Evolutionary conservation across 208 protist species (phyloP), one percentile per base, ranked within the genome.

Genomic region (Leishmania tarentolae): DNA sequence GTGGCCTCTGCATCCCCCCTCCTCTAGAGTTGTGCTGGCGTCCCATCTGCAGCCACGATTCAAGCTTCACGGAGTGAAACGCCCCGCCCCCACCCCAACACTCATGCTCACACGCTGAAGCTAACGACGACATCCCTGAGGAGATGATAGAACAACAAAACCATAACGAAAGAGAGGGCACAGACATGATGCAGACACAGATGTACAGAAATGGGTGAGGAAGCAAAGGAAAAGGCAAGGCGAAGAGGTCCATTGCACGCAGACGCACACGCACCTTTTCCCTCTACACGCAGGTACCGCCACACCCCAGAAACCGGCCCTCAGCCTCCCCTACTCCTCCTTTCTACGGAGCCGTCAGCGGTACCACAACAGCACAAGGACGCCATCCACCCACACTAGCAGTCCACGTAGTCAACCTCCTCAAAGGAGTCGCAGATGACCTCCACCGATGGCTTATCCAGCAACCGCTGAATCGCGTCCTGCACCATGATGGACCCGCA

Each of bases 361-460:
- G 50, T 4, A 40, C 71, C 19, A 15, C 13, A 11, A 71, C 65
- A 63, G 15, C 24, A 46, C 65, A 71, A 17, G n/a, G 1, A 47
- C 63, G n/a, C 1, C n/a, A 46, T 35, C 31, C 42, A 52, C n/a
- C 11, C 46, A 37, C 65, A 17, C 73, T 76, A 86, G 61, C 73
- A 86, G 35, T 86, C 88, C 71, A 82, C 46, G 63, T 85, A 90
- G 56, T 90, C 85, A n/a, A 65, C 72, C 2, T 81, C 83, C 78
- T 93, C 89, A 70, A 92, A 92, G 31, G 89, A 90, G 71, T 96
- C 92, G 70, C 87, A 93, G 52, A 96, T 88, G 11, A 96, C 92
- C 72, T 94, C 88, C 37, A 94, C 42, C 2, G 81, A 82, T 21
- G 83, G 78, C 40, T 87, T 84, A 57, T 89, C 82, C 21, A 94